Conservation (phyloP, 768 basidiomycete species). For the Mycena vulgaris region DNA sequence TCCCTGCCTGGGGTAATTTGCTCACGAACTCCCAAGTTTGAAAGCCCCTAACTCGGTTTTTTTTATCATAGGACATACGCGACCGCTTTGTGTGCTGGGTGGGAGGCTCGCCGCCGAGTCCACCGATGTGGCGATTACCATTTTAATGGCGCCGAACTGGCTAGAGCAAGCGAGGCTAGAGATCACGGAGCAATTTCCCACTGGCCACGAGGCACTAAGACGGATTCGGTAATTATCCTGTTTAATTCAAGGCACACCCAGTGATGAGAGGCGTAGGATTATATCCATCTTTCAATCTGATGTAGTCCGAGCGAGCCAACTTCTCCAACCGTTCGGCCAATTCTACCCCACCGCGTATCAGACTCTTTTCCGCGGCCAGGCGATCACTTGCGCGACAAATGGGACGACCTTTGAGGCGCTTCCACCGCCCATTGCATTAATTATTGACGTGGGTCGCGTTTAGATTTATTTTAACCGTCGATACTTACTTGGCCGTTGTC, state of each 20-base stretch:
- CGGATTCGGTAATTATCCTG: background rate
- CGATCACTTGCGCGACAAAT: slow-evolving; percentile 15
- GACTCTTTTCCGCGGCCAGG: background rate
- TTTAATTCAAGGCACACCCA: background rate
- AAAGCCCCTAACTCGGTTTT: background rate
- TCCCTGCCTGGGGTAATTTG: slow-evolving; percentile 8
- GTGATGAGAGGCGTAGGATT: background rate
- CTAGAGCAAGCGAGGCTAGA: background rate
- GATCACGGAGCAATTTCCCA: background rate
- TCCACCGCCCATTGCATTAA: background rate
- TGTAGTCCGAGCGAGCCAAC: slow-evolving; percentile 4
- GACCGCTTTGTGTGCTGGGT: background rate
- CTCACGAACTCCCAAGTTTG: no score
- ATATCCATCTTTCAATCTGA: background rate
- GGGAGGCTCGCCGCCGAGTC: background rate
- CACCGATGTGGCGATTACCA: background rate
- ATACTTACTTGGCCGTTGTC: background rate
- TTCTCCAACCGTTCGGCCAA: background rate
- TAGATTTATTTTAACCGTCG: background rate
- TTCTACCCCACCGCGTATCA: slow-evolving; percentile 8
- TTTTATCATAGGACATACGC: no score
- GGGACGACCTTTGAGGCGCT: slow-evolving; percentile 12
- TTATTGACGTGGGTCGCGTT: slow-evolving; percentile 4
- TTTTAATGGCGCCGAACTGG: background rate
- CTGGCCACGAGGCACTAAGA: background rate